Conservation (phyloP, 164 flowering plant genomes). For the Stephania japonica region DNA sequence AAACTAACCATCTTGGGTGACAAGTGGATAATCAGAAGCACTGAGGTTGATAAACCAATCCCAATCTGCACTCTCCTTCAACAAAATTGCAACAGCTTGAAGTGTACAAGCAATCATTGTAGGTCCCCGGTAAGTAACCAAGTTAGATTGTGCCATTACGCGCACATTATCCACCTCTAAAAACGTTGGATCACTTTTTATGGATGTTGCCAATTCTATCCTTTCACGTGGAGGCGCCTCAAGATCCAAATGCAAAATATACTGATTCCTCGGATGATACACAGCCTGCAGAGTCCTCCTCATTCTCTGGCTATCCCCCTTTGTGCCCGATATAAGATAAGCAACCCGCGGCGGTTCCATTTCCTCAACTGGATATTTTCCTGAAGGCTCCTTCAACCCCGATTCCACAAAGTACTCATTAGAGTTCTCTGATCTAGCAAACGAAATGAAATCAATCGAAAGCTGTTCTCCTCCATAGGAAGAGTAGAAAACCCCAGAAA, state of each 20-base stretch:
- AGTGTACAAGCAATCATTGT: conserved; percentile 97
- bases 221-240: conserved; percentile 94
- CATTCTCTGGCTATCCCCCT: conserved; percentile 88
- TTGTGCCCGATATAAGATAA: conserved; percentile 90
- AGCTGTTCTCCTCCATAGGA: conserved; percentile 35
- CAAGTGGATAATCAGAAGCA: conserved; percentile 97
- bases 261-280: conserved; percentile 93
- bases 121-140: conserved; percentile 97
- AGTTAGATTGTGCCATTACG: conserved; percentile 83
- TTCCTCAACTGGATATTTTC: conserved; percentile 7
- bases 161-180: conserved; percentile 76
- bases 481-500: conserved; percentile 42
- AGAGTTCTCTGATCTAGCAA: conserved; percentile 40
- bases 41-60: conserved; percentile 98
- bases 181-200: conserved; percentile 69
- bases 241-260: conserved; percentile 89
- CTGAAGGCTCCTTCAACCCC: conserved; percentile 33
- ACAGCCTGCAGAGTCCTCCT: conserved; percentile 84
- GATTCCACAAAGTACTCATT: conserved; percentile 66
- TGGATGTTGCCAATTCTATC: conserved; percentile 51
- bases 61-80: conserved; percentile 80
- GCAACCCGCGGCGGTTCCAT: conserved; percentile 71
- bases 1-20: conserved; percentile 93
- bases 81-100: conserved; percentile 80
- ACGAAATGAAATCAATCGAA: conserved; percentile 37